These are phyloP conservation scores for Pestalotiopsis sp. DNA, from an alignment of 2,329 filamentous ascomycete genomes.

Conservation along the genomic window DNA sequence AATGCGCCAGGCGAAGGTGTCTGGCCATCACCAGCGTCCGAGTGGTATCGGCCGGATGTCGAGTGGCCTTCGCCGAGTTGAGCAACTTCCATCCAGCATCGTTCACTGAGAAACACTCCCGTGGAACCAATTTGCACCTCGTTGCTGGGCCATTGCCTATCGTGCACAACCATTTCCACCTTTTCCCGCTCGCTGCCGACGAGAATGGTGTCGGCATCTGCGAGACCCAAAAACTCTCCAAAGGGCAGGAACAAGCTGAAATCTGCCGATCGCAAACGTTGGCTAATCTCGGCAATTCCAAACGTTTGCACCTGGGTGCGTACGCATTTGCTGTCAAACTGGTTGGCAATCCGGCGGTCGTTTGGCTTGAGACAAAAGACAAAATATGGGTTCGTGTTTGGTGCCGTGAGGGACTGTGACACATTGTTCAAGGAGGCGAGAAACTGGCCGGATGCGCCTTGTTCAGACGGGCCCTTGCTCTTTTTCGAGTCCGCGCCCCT, in stretches of 20 bases:
- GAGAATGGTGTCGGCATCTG: conserved; percentile 81
- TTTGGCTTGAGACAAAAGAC: conserved; percentile 98
- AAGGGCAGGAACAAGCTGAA: conserved; percentile 97
- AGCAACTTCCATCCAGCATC: conserved; percentile 91
- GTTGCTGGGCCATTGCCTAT: conserved; percentile 88
- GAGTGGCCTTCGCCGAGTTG: conserved; percentile 69
- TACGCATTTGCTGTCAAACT: conserved; percentile 99
- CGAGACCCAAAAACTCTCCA: conserved; percentile 88
- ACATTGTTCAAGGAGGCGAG: conserved; percentile 87
- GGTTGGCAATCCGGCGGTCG: conserved; percentile 93
- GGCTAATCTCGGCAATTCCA: conserved; percentile 95
- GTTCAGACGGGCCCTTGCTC: conserved; percentile 58
- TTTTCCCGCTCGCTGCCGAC: conserved; percentile 94
- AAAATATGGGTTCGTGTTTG: conserved; percentile 91
- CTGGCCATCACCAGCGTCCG: conserved; percentile 66
- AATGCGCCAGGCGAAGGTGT: conserved; percentile 60
- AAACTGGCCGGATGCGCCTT: conserved; percentile 93
- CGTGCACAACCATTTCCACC: conserved; percentile 86
- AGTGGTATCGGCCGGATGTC: conserved; percentile 56
- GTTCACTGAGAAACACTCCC: conserved; percentile 92
- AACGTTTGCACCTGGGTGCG: conserved; percentile 92
- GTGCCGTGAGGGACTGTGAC: conserved; percentile 79
- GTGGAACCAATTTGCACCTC: conserved; percentile 91
- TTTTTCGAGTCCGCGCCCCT: conserved; percentile 35
- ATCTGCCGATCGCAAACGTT: conserved; percentile 87